Conservation (phyloP, 1,139 yeast genomes). For the Lodderomyces parapsilosis region DNA sequence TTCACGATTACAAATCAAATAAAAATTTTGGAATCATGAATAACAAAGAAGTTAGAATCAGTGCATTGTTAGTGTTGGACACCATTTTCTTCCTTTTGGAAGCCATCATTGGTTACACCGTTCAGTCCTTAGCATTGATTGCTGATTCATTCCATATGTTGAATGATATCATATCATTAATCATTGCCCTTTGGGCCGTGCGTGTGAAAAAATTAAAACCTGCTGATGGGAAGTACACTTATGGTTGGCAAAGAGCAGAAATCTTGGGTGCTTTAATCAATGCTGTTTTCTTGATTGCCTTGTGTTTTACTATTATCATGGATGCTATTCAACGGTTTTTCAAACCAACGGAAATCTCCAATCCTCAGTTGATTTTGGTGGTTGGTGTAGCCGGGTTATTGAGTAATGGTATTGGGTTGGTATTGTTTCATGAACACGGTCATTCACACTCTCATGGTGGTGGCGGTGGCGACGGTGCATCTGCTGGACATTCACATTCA, state of each 20-base stretch:
- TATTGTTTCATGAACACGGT: slow-evolving; percentile 90
- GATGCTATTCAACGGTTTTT: slow-evolving; percentile 91
- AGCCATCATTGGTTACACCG: slow-evolving; percentile 80
- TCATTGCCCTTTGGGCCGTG: slow-evolving; percentile 97
- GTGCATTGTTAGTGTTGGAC: slow-evolving; percentile 71
- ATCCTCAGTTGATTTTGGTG: slow-evolving; percentile 73
- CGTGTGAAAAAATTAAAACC: slow-evolving; percentile 78
- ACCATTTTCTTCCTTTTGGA: slow-evolving; percentile 83
- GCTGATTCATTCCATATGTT: slow-evolving; percentile 98
- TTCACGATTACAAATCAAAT: not conserved
- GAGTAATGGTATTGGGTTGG: slow-evolving; percentile 80
- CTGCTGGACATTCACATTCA: slow-evolving; percentile 23
- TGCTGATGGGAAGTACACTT: slow-evolving; percentile 86
- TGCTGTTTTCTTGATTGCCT: slow-evolving; percentile 87
- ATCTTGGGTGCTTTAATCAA: slow-evolving; percentile 90
- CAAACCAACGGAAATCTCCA: slow-evolving; percentile 73
- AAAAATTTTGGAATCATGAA: slow-evolving; percentile 22
- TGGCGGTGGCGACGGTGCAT: slow-evolving; percentile 12
- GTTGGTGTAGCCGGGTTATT: slow-evolving; percentile 84
- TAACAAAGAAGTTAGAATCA: slow-evolving; percentile 72
- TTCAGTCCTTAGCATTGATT: slow-evolving; percentile 86
- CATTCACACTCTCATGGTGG: slow-evolving; percentile 56
- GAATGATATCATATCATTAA: slow-evolving; percentile 84
- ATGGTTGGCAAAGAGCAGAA: slow-evolving; percentile 97
- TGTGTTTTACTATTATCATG: slow-evolving; percentile 86